Percentiles rank a stretch among this genome's conserved stretches.
Evolutionary conservation across 2,329 filamentous ascomycete genomes (phyloP).

Genomic region (Claviceps digitariae): DNA sequence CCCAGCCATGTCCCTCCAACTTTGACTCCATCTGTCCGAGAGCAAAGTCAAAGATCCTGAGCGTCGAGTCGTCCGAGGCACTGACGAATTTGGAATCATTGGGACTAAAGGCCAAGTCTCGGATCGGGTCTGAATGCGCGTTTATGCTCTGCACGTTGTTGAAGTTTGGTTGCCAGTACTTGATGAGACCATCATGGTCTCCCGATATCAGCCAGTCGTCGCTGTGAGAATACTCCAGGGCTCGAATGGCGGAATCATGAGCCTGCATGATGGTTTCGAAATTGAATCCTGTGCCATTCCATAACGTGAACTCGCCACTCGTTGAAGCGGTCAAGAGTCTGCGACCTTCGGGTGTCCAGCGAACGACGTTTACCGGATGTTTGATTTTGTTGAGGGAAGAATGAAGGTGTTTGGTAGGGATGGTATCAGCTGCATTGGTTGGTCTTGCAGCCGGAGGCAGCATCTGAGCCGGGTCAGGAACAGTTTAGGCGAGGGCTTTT

Average conservation of each 20-base stretch:
- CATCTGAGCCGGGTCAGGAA: slow-evolving; percentile 44
- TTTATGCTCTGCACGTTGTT: slow-evolving; percentile 95
- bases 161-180: slow-evolving; percentile 99
- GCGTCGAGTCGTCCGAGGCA: slow-evolving; percentile 79
- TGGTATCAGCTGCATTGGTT: slow-evolving; percentile 65
- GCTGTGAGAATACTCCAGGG: slow-evolving; percentile 79
- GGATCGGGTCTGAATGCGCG: slow-evolving; percentile 77
- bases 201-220: slow-evolving; percentile 95
- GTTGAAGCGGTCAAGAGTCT: slow-evolving; percentile 84
- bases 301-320: slow-evolving; percentile 94
- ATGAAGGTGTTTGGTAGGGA: slow-evolving; percentile 90
- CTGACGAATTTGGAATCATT: slow-evolving; percentile 95
- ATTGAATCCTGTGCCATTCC: slow-evolving; percentile 98
- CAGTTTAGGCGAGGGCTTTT: too few relatives aligned
- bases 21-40: slow-evolving; percentile 70
- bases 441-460: slow-evolving; percentile 68
- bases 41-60: slow-evolving; percentile 96
- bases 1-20: slow-evolving; percentile 91
- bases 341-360: slow-evolving; percentile 94
- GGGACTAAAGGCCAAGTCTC: slow-evolving; percentile 85
- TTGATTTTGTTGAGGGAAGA: slow-evolving; percentile 98
- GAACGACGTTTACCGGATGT: slow-evolving; percentile 90
- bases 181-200: slow-evolving; percentile 88
- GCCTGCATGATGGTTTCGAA: slow-evolving; percentile 99
- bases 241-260: slow-evolving; percentile 76